Evolutionary conservation across 345 rosid species (phyloP).

Genomic region (Citrus maxima): DNA sequence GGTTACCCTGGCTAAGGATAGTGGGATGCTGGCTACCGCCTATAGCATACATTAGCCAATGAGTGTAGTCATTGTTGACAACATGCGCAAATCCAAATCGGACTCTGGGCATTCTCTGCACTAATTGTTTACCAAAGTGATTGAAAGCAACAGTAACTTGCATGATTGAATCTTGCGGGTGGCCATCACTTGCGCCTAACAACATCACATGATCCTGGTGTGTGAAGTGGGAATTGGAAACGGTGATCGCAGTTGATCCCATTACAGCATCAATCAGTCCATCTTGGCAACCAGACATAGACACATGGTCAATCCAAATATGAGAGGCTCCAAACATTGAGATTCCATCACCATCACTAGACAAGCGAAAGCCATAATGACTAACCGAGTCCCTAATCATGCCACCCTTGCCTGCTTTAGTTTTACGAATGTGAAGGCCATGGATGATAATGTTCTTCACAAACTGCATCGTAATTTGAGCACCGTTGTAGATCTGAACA

Average conservation of each 20-base stretch:
- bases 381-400: conserved; percentile 24
- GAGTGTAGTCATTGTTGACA: conserved; percentile 42
- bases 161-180: conserved; percentile 27
- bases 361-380: conserved; percentile 19
- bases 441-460: conserved; percentile 27
- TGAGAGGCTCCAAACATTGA: conserved; percentile 33
- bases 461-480: conserved; percentile 22
- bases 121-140: conserved; percentile 35
- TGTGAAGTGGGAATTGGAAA: conserved; percentile 43
- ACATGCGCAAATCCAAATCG: conserved; percentile 39
- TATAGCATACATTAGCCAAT: conserved; percentile 56
- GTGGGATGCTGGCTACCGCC: conserved; percentile 48
- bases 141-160: conserved; percentile 50
- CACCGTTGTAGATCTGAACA: conserved; percentile 18
- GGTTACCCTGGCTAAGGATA: conserved; percentile 54
- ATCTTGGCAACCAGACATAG: conserved; percentile 37
- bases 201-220: conserved; percentile 37
- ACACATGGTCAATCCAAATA: conserved; percentile 43
- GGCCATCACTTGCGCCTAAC: conserved; percentile 35
- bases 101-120: conserved; percentile 48
- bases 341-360: conserved; percentile 43
- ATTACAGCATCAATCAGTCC: conserved; percentile 39
- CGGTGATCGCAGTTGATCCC: conserved; percentile 44
- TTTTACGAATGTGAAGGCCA: conserved; percentile 18
- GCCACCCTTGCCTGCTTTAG: conserved; percentile 18